Conservation (phyloP, 768 basidiomycete genomes). For the Phlegmacium glaucopus region DNA sequence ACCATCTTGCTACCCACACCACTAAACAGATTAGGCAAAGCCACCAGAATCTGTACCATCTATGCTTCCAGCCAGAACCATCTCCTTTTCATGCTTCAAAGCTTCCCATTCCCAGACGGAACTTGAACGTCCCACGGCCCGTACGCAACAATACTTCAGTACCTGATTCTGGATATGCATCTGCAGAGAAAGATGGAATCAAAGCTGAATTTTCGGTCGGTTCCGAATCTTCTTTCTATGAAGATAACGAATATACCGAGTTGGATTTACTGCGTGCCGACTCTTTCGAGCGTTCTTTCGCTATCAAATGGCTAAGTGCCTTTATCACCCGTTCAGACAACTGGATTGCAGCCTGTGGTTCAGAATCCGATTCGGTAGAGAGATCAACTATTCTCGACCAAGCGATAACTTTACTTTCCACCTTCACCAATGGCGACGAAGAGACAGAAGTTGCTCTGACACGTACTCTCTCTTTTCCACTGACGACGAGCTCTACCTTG, state of each 20-base stretch:
- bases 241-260: conserved; percentile 24
- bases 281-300: conserved; percentile 59
- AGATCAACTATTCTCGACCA: conserved; percentile 49
- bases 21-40: conserved; percentile 35
- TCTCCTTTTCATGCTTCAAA: conserved; percentile 18
- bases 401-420: conserved; percentile 54
- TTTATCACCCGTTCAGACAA: conserved; percentile 57
- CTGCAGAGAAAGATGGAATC: conserved; percentile 60
- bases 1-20: conserved; percentile 31
- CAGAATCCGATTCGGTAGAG: conserved; percentile 36
- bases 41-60: conserved; percentile 38
- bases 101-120: conserved; percentile 25
- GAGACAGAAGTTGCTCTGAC: conserved; percentile 43
- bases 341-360: conserved; percentile 42
- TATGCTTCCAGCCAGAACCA: conserved; percentile 48
- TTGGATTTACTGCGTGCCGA: conserved; percentile 55
- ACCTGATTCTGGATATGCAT: conserved; percentile 78
- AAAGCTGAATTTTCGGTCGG: conserved; percentile 21
- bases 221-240: conserved; percentile 6
- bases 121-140: conserved; percentile 21
- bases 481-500: not conserved
- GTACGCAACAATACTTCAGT: conserved; percentile 41
- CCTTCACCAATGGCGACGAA: conserved; percentile 42
- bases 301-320: conserved; percentile 74
- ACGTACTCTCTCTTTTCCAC: conserved; percentile 49